Evolutionary conservation across 768 basidiomycete species (phyloP).

Genomic region (Podaxis sp.): DNA sequence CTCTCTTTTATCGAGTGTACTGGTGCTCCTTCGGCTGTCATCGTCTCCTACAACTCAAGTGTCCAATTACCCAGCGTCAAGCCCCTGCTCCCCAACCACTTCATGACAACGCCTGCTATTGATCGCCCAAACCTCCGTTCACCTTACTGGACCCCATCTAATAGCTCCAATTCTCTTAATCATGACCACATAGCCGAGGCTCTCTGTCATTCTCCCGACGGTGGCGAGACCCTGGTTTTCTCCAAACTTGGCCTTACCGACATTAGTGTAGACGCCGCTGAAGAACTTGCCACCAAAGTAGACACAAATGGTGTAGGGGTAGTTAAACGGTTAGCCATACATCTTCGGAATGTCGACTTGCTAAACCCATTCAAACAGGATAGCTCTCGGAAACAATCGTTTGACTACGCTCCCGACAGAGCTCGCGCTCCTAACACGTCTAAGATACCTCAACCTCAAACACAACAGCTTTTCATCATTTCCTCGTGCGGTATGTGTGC

Average conservation of each 20-base stretch:
- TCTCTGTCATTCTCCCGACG: slow-evolving; percentile 64
- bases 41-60: background rate
- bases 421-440: slow-evolving; percentile 67
- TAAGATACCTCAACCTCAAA: slow-evolving; percentile 87
- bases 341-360: background rate
- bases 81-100: background rate
- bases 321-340: slow-evolving; percentile 54
- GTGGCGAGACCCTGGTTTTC: slow-evolving; percentile 82
- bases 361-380: slow-evolving; percentile 41
- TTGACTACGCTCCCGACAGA: slow-evolving; percentile 74
- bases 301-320: slow-evolving; percentile 48
- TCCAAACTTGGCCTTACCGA: slow-evolving; percentile 77
- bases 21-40: background rate
- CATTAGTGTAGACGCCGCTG: slow-evolving; percentile 71
- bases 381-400: slow-evolving; percentile 85
- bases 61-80: background rate
- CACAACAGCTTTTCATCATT: slow-evolving; percentile 81
- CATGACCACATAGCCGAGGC: slow-evolving; percentile 66
- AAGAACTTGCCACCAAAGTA: slow-evolving; percentile 65
- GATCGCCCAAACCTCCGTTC: slow-evolving; percentile 13
- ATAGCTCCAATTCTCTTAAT: slow-evolving; percentile 40
- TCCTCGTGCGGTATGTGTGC: slow-evolving; percentile 74
- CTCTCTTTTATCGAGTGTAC: background rate
- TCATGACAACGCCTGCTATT: slow-evolving; percentile 12
- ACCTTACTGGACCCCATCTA: slow-evolving; percentile 10